phyloP scores from a whole-genome alignment of 2,329 filamentous ascomycete species.

The Cercospora sp. region DNA sequence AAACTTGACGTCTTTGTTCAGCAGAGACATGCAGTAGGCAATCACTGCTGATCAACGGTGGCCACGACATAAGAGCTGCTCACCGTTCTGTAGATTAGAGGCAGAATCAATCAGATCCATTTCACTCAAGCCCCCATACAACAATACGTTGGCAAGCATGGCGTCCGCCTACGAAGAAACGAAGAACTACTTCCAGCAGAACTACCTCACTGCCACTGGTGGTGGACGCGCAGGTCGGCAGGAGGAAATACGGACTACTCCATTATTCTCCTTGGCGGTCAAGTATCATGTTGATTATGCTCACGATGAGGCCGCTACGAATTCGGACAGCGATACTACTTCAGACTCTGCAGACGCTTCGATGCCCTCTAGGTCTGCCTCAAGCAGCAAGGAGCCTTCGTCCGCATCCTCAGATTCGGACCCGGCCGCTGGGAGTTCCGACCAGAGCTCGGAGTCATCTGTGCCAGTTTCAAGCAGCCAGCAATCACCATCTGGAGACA shows the following conservation, averaged over 20 bases:
- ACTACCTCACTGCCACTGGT: not conserved
- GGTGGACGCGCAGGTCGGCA: slow-evolving; percentile 14
- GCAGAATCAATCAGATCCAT: not conserved
- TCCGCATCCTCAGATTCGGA: not conserved
- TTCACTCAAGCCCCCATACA: not conserved
- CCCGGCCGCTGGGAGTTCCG: not conserved
- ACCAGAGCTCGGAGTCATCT: not conserved
- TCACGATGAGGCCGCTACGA: not conserved
- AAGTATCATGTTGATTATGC: slow-evolving; percentile 21
- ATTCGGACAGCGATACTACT: not conserved
- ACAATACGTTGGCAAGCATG: not conserved
- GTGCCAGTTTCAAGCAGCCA: not conserved
- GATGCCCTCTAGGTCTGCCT: not conserved
- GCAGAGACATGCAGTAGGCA: not conserved
- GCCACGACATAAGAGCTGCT: not conserved
- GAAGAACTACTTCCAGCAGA: slow-evolving; percentile 4
- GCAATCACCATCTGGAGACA: not conserved
- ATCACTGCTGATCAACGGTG: not conserved
- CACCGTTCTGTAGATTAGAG: not conserved
- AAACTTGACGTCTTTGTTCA: slow-evolving; percentile 13
- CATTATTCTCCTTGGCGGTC: slow-evolving; percentile 32
- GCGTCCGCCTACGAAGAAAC: slow-evolving; percentile 1
- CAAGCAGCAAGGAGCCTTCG: not conserved
- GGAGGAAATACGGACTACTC: slow-evolving; percentile 30
- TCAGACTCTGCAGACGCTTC: not conserved